These are phyloP conservation scores for Lentinus brumalis DNA, from an alignment of 768 basidiomycete genomes.

Conservation along the genomic window DNA sequence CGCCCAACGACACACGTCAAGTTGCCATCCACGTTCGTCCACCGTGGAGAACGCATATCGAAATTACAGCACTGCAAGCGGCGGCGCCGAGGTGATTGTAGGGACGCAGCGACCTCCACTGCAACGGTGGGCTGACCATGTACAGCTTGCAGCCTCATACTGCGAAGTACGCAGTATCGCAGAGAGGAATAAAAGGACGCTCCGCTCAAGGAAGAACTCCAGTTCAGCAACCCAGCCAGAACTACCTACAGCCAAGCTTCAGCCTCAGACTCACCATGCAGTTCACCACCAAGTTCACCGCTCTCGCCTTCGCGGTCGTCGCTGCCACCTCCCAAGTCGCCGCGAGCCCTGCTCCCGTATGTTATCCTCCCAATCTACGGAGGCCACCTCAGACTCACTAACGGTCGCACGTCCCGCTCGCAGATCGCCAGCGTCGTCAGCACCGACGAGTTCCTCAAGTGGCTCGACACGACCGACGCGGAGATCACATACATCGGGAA, in stretches of 20 bases:
- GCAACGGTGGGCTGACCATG: too few relatives aligned
- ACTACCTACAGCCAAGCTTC: neutral
- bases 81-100: too few relatives aligned
- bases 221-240: neutral
- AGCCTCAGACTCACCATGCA: neutral
- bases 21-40: too few relatives aligned
- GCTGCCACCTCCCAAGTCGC: neutral
- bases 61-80: too few relatives aligned
- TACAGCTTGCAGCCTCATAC: too few relatives aligned
- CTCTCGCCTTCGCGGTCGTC: neutral
- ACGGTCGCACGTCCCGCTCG: neutral
- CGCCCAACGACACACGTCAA: too few relatives aligned
- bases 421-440: neutral
- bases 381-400: neutral
- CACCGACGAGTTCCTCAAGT: slow-evolving; percentile 5
- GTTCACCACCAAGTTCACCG: neutral
- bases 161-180: too few relatives aligned
- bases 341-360: neutral
- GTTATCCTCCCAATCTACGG: neutral
- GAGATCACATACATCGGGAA: slow-evolving; percentile 24
- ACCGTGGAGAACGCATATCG: too few relatives aligned
- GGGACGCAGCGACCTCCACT: too few relatives aligned
- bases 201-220: too few relatives aligned
- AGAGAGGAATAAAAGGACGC: too few relatives aligned
- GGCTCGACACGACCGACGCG: slow-evolving; percentile 23